Evolutionary conservation across 1,139 yeast genomes (phyloP).

Genomic region (Entelexis sorbosivorans): DNA sequence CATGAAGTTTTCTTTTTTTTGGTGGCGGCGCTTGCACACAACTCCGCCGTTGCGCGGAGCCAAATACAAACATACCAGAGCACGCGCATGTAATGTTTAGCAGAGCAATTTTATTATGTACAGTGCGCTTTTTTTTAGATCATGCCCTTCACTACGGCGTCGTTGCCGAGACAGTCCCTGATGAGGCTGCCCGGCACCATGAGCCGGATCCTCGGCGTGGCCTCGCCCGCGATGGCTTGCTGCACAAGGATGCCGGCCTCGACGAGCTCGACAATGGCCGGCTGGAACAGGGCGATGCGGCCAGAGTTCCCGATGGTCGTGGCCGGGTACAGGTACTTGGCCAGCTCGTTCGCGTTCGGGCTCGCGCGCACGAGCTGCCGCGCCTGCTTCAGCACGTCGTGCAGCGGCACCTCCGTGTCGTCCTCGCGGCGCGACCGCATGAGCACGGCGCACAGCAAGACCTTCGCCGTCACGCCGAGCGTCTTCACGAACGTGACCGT

Average conservation of each 20-base stretch:
- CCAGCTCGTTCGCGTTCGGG: conserved; percentile 21
- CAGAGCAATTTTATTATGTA: too few species aligned
- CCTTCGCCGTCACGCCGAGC: conserved; percentile 58
- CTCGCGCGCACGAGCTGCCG: conserved; percentile 38
- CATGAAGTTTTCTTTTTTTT: too few species aligned
- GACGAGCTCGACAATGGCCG: conserved; percentile 51
- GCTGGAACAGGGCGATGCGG: conserved; percentile 40
- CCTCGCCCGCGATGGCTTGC: conserved; percentile 57
- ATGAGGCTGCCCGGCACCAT: conserved; percentile 65
- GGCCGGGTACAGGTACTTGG: conserved; percentile 11
- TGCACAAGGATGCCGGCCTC: conserved; percentile 68
- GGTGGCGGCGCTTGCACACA: too few species aligned
- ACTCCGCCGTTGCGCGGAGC: too few species aligned
- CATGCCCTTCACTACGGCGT: conserved; percentile 16
- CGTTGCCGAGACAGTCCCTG: conserved; percentile 25
- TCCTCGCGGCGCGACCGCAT: conserved; percentile 59
- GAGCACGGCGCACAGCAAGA: conserved; percentile 57
- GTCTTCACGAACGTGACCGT: conserved; percentile 46
- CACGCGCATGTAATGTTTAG: too few species aligned
- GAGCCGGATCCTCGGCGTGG: conserved; percentile 52
- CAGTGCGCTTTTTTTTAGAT: too few species aligned
- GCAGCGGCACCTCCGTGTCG: conserved; percentile 56
- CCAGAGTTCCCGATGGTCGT: conserved; percentile 15
- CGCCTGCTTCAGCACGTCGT: conserved; percentile 72
- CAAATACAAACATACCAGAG: too few species aligned